Conservation (phyloP, 208 protist genomes). For the Leishmania amazonensis region DNA sequence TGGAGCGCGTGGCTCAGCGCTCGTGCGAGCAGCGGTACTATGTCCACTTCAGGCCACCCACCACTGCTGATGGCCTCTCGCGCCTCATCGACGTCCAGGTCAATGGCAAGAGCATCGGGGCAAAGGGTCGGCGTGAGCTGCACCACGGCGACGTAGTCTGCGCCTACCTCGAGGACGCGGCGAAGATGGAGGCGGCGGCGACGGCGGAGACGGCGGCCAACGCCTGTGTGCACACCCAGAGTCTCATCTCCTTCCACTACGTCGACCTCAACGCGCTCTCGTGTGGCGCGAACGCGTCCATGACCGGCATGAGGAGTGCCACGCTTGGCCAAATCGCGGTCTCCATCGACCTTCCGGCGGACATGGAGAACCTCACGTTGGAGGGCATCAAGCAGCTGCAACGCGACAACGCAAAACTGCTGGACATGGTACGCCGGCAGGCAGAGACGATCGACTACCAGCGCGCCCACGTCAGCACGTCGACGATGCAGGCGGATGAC, state of each 20-base stretch:
- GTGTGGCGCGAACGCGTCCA: slow-evolving; percentile 23
- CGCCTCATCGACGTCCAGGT: slow-evolving; percentile 54
- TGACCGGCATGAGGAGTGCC: slow-evolving; percentile 18
- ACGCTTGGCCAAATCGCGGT: slow-evolving; percentile 55
- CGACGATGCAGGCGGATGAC: slow-evolving; percentile 19
- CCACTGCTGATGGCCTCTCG: slow-evolving; percentile 15
- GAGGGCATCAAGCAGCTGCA: slow-evolving; percentile 63
- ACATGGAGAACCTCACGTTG: slow-evolving; percentile 32
- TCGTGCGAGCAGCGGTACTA: slow-evolving; percentile 64
- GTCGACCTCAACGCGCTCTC: slow-evolving; percentile 72
- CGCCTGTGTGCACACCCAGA: slow-evolving; percentile 30
- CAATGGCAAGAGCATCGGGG: slow-evolving; percentile 56
- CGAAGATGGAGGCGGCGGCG: not conserved
- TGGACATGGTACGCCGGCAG: slow-evolving; percentile 63
- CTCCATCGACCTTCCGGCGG: slow-evolving; percentile 40
- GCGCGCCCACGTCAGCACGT: slow-evolving; percentile 35
- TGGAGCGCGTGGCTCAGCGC: slow-evolving; percentile 61
- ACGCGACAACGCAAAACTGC: slow-evolving; percentile 63
- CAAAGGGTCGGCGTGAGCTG: slow-evolving; percentile 44
- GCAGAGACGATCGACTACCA: slow-evolving; percentile 59
- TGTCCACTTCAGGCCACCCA: slow-evolving; percentile 49
- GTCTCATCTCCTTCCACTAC: slow-evolving; percentile 67
- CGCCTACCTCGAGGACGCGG: slow-evolving; percentile 47
- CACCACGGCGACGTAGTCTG: slow-evolving; percentile 72
- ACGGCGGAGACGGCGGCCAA: not conserved